Base-by-base conservation (phyloP, 1,139 yeast species). In the Candida albicans region DNA sequence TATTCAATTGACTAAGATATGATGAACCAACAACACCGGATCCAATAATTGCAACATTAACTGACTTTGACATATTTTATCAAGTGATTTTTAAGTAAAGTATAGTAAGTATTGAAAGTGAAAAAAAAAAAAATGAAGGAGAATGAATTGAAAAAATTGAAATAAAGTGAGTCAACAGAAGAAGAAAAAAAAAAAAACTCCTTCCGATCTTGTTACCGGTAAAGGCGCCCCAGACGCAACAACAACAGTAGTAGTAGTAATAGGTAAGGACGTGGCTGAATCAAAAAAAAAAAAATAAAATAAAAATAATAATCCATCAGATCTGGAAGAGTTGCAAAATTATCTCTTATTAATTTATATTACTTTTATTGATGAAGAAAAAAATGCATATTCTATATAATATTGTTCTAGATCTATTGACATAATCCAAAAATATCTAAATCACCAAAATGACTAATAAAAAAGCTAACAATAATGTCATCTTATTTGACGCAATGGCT, bases 11-110 rank as follows among this genome's bases (percentile, higher is more conserved):
- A 56, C 57, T 64, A 56, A 73, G 62, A 68, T 89, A 89, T 42
- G 96, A 90, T 31, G 95, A 78, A 46, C 99, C 99, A 49, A 93
- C 98, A 42, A 90, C 93, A 55, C 98, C 98, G 40, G 96, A 84
- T 46, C 96, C 96, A 53, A 88, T 83, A 53, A 88, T 79, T 42
- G 95, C 96, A 49, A 88, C 71, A 61, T 87, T 85, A 40, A 87
- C 88, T 45, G 87, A 72, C 61, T 75, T 80, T 52, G 60, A 59
- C 82, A 79, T 77, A 9, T 30, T 22, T 31, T 18, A 18, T 8
- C 22, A n/a, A 8, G 30, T 4, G 5, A 18, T 18, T 5, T 5
- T 18, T 5, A 18, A 18, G 5, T 5, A 4, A 29, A 29, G 5
- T 12, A 29, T 3, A 12, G 5, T 12, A 3, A 13, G 13, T 12